Base-by-base conservation (phyloP, 2,329 filamentous ascomycete genomes). In the Colletotrichum destructivum region DNA sequence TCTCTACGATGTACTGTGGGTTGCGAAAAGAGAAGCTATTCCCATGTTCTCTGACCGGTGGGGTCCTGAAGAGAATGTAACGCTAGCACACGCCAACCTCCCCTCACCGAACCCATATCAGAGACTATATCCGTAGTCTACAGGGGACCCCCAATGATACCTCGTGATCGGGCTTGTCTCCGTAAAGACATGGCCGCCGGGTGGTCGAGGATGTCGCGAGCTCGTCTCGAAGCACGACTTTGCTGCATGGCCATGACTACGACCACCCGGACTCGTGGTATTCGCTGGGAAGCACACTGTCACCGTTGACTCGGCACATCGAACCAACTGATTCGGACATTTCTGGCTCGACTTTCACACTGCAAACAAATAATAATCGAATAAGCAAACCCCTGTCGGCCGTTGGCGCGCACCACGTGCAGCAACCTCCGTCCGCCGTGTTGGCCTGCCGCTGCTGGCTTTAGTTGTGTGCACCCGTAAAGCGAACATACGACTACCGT, bases 1-100 rank as follows among this genome's bases (percentile, higher is more conserved):
- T 26, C 26, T 26, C 4, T 26, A 26, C 26, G 26, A 31, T 31
- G 26, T 31, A 31, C 4, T 21, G n/a, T 23, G 16, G 42, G 63
- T 62, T n/a, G 51, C 42, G 18, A 46, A 31, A 63, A 62, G 57
- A 42, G 69, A 71, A 69, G 69, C 69, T 71, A 71, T 71, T 71
- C 69, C 46, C 69, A 60, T 9, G 62, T 57, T 63, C 40, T n/a
- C 55, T n/a, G 6, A 18, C 26, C 9, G 38, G 61, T 54, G 62
- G 46, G 66, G 60, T 12, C 26, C 56, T n/a, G 31, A 38, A 63
- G 16, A 69, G 65, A 42, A 62, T 69, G 69, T 54, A 63, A 71
- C 65, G 57, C 65, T 55, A 46, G 40, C 35, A 35, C 23, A 66
- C 55, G 51, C 47, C 8, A 35, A 49, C 38, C 40, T 47, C 49